Evolutionary conservation across 208 protist genomes (phyloP), one percentile per base, ranked within the genome.

Genomic region (Crithidia mellificae): DNA sequence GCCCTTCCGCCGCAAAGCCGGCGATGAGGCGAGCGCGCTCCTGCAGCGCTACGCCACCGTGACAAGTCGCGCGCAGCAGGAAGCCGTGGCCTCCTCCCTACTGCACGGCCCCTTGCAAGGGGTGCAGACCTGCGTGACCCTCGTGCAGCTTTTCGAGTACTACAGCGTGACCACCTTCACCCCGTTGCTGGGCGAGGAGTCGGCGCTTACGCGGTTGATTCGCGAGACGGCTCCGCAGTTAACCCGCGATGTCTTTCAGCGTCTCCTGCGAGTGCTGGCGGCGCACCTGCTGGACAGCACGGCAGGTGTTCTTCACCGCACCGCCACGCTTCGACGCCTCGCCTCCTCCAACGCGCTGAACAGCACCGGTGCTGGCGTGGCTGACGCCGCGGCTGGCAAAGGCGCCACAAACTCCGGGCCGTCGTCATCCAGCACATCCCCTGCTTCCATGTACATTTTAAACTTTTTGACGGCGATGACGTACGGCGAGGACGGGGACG

Each of bases 81-180:
- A 85, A 36, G 66, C 74, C 11, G 67, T 83, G 20, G 81, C 83
- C 12, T 39, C 47, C n/a, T 58, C 78, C 4, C 55, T 76, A 29
- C 50, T 91, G n/a, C 52, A 74, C 22, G 58, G 72, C n/a, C 66
- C 78, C 8, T 58, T 89, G 51, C 53, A 68, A 6, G 81, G 69
- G n/a, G 53, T 89, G 12, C 77, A 81, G 55, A 83, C 71, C 17
- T 66, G 67, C 44, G 85, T 90, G 58, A 58, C 69, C 19, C 66
- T 95, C 6, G 55, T 91, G 34, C 80, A 88, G 72, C 77, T 95
- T 20, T 90, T 92, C 39, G 74, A 72, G 51, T 95, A 92, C 76
- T 93, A 91, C 71, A 74, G 62, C 15, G 64, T 30, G 22, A 83
- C 80, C 6, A 85, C 80, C 4, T 87, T 92, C 36, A 58, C 59